These are phyloP conservation scores for Ulota crispa DNA, from an alignment of 225 moss, liverwort and hornwort species.

Conservation along the genomic window DNA sequence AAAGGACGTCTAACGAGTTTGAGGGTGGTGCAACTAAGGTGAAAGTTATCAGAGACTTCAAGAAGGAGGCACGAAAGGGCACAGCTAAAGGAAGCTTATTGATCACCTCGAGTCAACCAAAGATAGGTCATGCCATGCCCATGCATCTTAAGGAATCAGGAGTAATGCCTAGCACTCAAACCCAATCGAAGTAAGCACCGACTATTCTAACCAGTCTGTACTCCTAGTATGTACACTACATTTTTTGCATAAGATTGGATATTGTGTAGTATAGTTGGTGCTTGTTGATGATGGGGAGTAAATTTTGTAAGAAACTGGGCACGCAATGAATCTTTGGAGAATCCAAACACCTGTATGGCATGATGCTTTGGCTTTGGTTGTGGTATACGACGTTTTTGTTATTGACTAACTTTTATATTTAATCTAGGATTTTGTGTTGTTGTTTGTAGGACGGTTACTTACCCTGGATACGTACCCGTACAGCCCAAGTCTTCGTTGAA, in stretches of 20 bases:
- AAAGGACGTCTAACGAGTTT: conserved; percentile 23
- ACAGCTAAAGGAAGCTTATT: conserved; percentile 28
- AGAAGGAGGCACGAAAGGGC: conserved; percentile 60
- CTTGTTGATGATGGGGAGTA: not conserved
- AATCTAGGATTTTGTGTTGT: not conserved
- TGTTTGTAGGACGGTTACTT: conserved; percentile 37
- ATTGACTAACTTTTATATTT: not conserved
- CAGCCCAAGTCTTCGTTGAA: conserved; percentile 45
- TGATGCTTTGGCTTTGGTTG: conserved; percentile 1
- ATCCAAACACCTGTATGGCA: not conserved
- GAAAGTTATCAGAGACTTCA: conserved; percentile 53
- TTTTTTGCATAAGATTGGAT: conserved; percentile 8
- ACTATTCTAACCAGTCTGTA: conserved; percentile 1
- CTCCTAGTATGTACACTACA: not conserved
- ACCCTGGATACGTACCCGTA: conserved; percentile 50
- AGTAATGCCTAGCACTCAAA: conserved; percentile 14
- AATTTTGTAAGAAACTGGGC: conserved; percentile 10
- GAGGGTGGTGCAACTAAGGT: conserved; percentile 38
- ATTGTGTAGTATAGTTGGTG: conserved; percentile 7
- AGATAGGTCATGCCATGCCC: conserved; percentile 19
- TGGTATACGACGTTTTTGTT: conserved; percentile 8
- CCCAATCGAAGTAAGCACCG: conserved; percentile 40
- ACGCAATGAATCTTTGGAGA: not conserved
- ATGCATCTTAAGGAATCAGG: conserved; percentile 28
- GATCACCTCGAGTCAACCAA: conserved; percentile 25